Conservation (phyloP, 305 asterid species). For the Fraxinus dipetala region DNA sequence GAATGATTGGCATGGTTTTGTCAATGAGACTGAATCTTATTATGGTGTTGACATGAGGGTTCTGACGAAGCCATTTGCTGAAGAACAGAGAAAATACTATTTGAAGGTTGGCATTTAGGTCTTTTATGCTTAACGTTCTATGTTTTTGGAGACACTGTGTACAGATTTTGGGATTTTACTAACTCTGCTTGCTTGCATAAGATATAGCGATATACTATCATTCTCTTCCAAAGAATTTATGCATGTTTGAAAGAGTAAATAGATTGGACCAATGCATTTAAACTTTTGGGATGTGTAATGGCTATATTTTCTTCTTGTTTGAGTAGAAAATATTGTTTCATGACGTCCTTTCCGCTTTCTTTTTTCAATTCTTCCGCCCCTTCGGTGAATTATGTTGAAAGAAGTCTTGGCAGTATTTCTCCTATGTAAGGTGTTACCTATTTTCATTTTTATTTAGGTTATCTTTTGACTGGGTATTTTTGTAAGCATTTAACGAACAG, state of each 20-base stretch:
- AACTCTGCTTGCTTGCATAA: slow-evolving; percentile 8
- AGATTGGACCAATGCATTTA: background rate
- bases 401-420: background rate
- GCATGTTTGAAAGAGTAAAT: background rate
- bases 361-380: background rate
- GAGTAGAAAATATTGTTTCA: background rate
- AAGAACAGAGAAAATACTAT: slow-evolving; percentile 79
- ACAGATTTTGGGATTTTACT: background rate
- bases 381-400: background rate
- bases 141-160: background rate
- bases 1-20: slow-evolving; percentile 76
- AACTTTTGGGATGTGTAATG: background rate
- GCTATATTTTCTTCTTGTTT: slow-evolving; percentile 1
- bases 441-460: background rate
- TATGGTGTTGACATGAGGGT: slow-evolving; percentile 94
- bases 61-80: slow-evolving; percentile 63
- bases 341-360: background rate
- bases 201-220: background rate
- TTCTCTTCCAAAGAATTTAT: background rate
- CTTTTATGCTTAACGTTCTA: slow-evolving; percentile 10
- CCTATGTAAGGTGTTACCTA: background rate
- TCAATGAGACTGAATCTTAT: slow-evolving; percentile 53
- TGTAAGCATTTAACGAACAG: background rate
- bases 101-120: slow-evolving; percentile 56
- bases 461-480: background rate